phyloP scores from a whole-genome alignment of 179 eudicot genomes.

The Sideroxylon spinosum region DNA sequence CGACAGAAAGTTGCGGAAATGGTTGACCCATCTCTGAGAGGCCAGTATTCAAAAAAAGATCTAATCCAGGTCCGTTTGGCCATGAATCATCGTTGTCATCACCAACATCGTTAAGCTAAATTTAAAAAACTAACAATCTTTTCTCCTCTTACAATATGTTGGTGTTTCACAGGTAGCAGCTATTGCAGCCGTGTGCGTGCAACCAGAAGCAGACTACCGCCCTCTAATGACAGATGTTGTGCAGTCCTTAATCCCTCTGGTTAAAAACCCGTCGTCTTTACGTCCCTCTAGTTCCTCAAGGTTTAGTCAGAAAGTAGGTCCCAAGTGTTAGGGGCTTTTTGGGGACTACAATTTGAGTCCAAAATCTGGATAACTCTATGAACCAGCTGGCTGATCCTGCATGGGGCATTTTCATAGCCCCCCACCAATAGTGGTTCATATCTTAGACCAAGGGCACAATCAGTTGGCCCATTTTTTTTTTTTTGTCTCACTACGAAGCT shows the following conservation, averaged over 20 bases:
- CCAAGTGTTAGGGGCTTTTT: constrained; percentile 26
- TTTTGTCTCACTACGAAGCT: neutral
- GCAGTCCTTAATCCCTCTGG: constrained; percentile 82
- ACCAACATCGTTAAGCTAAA: neutral
- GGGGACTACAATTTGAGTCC: neutral
- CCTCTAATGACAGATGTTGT: constrained; percentile 94
- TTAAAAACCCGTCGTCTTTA: constrained; percentile 43
- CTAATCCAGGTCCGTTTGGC: constrained; percentile 66
- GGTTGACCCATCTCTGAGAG: constrained; percentile 74
- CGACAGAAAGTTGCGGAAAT: constrained; percentile 71
- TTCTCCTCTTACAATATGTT: neutral
- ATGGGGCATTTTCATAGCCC: neutral
- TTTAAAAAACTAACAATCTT: no score
- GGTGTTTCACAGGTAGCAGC: constrained; percentile 68
- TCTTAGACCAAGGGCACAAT: neutral
- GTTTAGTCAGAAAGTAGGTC: constrained; percentile 41
- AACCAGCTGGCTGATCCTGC: neutral
- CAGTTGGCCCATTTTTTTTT: neutral
- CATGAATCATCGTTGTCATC: neutral
- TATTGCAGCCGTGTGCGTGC: constrained; percentile 93
- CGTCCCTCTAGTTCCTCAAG: constrained; percentile 44
- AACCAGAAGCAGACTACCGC: constrained; percentile 88
- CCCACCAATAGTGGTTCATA: neutral
- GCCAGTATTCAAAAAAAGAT: constrained; percentile 77
- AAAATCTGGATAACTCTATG: no score